Evolutionary conservation across 2,329 filamentous ascomycete species (phyloP).

Genomic region (Penicillium sp.): DNA sequence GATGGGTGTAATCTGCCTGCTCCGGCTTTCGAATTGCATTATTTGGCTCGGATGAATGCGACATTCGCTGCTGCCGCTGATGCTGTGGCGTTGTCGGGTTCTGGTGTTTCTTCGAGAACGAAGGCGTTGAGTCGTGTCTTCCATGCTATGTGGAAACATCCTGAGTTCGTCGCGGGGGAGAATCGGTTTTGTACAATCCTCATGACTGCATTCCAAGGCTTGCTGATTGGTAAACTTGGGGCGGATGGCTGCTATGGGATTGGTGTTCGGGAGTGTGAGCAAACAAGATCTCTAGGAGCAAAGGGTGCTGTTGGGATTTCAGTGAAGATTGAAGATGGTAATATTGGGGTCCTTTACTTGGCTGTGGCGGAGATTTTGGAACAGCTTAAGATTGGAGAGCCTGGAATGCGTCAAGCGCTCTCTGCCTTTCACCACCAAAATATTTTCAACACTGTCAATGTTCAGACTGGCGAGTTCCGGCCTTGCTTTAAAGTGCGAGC

Average conservation of each 20-base stretch:
- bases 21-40: conserved; percentile 41
- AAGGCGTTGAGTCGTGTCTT: conserved; percentile 37
- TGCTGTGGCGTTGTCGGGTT: background rate
- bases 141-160: conserved; percentile 42
- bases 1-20: conserved; percentile 51
- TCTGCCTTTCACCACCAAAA: background rate
- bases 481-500: background rate
- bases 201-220: conserved; percentile 40
- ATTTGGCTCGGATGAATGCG: conserved; percentile 37
- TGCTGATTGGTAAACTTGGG: conserved; percentile 48
- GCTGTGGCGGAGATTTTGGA: conserved; percentile 45
- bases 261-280: conserved; percentile 38
- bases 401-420: conserved; percentile 21
- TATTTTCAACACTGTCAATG: background rate
- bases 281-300: conserved; percentile 37
- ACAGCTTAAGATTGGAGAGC: conserved; percentile 40
- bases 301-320: conserved; percentile 43
- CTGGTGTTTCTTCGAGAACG: conserved; percentile 13
- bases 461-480: background rate
- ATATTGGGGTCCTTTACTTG: conserved; percentile 43
- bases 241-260: conserved; percentile 51
- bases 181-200: conserved; percentile 48
- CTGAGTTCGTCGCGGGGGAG: conserved; percentile 46
- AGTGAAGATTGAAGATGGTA: conserved; percentile 52
- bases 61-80: conserved; percentile 36